Base-by-base conservation (phyloP, 441 rosid species). In the Populus trichocarpa region DNA sequence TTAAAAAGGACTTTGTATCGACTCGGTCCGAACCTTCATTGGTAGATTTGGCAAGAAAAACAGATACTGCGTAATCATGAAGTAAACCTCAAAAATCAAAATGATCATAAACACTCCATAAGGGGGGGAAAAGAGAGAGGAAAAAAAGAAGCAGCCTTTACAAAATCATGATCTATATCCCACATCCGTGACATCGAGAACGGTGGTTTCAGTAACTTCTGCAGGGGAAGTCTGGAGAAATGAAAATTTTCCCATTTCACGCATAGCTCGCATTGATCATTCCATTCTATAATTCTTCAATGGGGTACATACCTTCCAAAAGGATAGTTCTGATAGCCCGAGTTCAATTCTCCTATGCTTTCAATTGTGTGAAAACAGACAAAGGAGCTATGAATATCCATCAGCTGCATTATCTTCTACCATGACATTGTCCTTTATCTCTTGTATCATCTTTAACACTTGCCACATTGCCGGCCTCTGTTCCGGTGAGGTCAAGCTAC, bases 381-480 rank as follows among this genome's bases (percentile, higher is more conserved):
- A 5, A 70, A 61, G 64, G 11, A 67, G 26, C 80, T 80, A 85
- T 6, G 76, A 70, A 20, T 75, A 80, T 2, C 86, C 87, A 73
- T 77, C 67, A 64, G 83, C 61, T 30, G 83, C 81, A 69, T 81
- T 81, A 16, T 87, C 91, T 68, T 92, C 96, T 80, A 75, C 85
- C 50, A 83, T 67, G 63, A 82, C 92, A 8, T 81, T 90, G 71
- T 91, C 97, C 83, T 93, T 95, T 77, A 95, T 90, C 87, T 91
- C 94, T 67, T 92, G 98, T 73, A 93, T 80, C 98, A 91, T 90
- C 90, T 92, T 92, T 85, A 93, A 76, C 11, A 93, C 96, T 79
- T 91, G 98, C 97, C 98, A 92, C 99, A 92, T 92, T 0, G 95
- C 90, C 0, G 99, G 98, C 78, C 99, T 85, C 80, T 92, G 98